Percentiles rank a stretch among this genome's conserved stretches.
These are phyloP conservation scores for Termitomyces sp. DNA, from an alignment of 768 basidiomycete genomes.

Conservation along the genomic window DNA sequence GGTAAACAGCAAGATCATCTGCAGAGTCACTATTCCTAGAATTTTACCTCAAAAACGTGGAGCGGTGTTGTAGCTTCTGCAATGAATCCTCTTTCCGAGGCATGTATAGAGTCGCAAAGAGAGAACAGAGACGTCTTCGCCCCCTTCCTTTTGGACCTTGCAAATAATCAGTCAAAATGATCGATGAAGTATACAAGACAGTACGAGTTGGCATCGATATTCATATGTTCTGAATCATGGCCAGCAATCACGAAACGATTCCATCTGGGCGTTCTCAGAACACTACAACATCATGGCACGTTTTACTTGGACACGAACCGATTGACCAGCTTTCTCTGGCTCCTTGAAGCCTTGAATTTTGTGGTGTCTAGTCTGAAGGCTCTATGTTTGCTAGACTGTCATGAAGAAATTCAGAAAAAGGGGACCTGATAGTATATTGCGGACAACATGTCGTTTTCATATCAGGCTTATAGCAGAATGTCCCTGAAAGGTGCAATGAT, in stretches of 20 bases:
- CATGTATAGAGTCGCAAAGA: slow-evolving; percentile 51
- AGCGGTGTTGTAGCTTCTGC: slow-evolving; percentile 26
- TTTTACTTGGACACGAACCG: slow-evolving; percentile 39
- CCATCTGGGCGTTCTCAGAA: slow-evolving; percentile 47
- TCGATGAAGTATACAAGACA: background rate
- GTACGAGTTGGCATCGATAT: slow-evolving; percentile 18
- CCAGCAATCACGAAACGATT: slow-evolving; percentile 63
- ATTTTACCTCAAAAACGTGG: slow-evolving; percentile 62
- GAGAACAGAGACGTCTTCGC: slow-evolving; percentile 35
- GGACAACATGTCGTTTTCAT: slow-evolving; percentile 84
- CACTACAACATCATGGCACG: background rate
- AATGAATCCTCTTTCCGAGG: slow-evolving; percentile 45
- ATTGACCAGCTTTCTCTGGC: slow-evolving; percentile 73
- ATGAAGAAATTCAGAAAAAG: slow-evolving; percentile 6
- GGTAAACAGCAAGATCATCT: background rate
- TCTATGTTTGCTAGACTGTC: slow-evolving; percentile 4
- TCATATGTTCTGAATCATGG: slow-evolving; percentile 31
- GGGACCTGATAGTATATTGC: slow-evolving; percentile 88
- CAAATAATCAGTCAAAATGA: background rate
- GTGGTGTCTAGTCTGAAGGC: slow-evolving; percentile 59
- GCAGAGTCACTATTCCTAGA: background rate
- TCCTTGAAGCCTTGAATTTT: slow-evolving; percentile 66
- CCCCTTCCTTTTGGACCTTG: slow-evolving; percentile 12
- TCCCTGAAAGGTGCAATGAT: slow-evolving; percentile 30
- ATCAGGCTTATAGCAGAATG: slow-evolving; percentile 87